A percentile compares a stretch with the other conserved stretches of the same genome.
phyloP scores from a whole-genome alignment of 108 stramenopile genomes.

The Skeletonema costatum region DNA sequence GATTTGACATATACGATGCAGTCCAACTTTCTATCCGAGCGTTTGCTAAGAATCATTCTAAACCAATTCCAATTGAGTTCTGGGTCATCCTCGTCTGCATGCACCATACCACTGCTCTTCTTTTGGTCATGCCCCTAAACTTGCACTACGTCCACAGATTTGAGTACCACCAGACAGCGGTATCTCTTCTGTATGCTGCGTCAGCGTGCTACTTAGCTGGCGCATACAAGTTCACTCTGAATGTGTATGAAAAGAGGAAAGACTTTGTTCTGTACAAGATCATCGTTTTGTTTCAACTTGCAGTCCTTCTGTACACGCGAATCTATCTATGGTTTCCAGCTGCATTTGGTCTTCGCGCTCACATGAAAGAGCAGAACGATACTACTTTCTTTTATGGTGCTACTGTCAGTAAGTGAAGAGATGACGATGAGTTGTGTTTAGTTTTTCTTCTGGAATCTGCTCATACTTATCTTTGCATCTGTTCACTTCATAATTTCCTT shows the following conservation, averaged over 20 bases:
- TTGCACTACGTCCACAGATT: not conserved
- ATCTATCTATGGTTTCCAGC: conserved; percentile 16
- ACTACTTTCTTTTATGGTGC: conserved; percentile 16
- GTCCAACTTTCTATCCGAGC: not conserved
- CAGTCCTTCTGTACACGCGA: conserved; percentile 11
- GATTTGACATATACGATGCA: conserved; percentile 10
- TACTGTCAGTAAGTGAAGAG: conserved; percentile 6
- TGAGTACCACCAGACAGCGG: conserved; percentile 15
- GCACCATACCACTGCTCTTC: not conserved
- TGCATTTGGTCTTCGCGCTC: not conserved
- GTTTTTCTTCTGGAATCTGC: not conserved
- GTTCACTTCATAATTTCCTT: not conserved
- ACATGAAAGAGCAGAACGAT: conserved; percentile 5
- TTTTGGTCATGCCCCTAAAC: not conserved
- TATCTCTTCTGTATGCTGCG: conserved; percentile 7
- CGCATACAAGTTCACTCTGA: conserved; percentile 6
- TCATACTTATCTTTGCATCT: not conserved
- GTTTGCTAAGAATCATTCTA: not conserved
- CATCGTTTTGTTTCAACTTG: conserved; percentile 11
- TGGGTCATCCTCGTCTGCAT: not conserved
- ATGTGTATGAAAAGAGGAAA: conserved; percentile 1
- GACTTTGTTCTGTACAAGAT: conserved; percentile 10
- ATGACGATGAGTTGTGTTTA: not conserved
- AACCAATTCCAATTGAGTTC: not conserved
- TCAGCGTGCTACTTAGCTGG: conserved; percentile 6